phyloP scores from a whole-genome alignment of 108 stramenopile species.

The Bacterosira constricta region DNA sequence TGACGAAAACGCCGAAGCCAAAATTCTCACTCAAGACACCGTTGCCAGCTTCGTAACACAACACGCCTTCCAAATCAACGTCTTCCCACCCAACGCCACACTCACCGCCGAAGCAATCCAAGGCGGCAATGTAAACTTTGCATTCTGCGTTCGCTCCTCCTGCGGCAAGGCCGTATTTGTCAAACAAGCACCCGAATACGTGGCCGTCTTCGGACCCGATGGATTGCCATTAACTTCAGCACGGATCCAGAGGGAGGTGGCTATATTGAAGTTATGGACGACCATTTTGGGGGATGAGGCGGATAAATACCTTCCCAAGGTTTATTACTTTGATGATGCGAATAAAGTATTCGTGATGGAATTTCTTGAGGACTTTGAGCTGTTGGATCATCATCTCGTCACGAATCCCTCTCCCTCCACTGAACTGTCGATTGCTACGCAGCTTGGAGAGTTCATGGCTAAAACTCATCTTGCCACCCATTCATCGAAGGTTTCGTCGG shows the following conservation, averaged over 20 bases:
- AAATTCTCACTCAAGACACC: constrained; percentile 66
- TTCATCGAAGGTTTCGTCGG: constrained; percentile 50
- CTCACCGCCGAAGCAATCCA: constrained; percentile 62
- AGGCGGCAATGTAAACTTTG: constrained; percentile 88
- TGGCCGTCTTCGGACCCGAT: constrained; percentile 80
- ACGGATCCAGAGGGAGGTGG: constrained; percentile 73
- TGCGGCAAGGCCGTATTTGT: constrained; percentile 65
- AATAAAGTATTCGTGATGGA: constrained; percentile 86
- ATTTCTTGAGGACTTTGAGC: constrained; percentile 67
- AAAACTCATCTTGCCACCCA: constrained; percentile 74
- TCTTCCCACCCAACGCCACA: constrained; percentile 37
- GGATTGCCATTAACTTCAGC: constrained; percentile 71
- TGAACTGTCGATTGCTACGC: constrained; percentile 43
- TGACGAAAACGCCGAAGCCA: constrained; percentile 2
- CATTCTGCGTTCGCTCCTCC: constrained; percentile 65
- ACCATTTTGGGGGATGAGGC: constrained; percentile 50
- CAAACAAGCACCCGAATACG: constrained; percentile 87
- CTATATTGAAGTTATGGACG: constrained; percentile 68
- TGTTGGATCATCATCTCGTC: constrained; percentile 80
- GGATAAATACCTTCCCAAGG: constrained; percentile 61
- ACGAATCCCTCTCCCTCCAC: constrained; percentile 32
- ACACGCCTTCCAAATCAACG: constrained; percentile 52
- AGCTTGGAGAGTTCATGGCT: constrained; percentile 82
- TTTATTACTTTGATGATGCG: constrained; percentile 74
- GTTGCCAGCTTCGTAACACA: constrained; percentile 62